Percentiles rank a stretch among this genome's conserved stretches.
Conservation (phyloP, 1,284 basidiomycete genomes). For the Rhodotorula sp. region DNA sequence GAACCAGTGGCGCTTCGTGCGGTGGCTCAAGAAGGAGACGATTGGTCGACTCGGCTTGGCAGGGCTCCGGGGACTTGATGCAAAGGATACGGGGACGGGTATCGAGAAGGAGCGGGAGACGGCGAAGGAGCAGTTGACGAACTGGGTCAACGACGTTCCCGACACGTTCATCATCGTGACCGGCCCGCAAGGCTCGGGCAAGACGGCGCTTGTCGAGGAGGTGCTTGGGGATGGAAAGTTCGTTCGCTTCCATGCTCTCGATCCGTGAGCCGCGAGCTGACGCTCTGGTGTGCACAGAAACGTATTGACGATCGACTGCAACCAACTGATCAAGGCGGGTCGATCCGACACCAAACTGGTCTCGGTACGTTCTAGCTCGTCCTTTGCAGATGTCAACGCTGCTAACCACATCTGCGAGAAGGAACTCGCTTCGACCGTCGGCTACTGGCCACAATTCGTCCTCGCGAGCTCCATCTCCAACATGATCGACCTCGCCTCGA, state of each 20-base stretch:
- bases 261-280: background rate
- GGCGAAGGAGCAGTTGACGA: constrained; percentile 65
- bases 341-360: constrained; percentile 71
- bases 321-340: constrained; percentile 65
- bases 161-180: constrained; percentile 67
- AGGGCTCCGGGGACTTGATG: background rate
- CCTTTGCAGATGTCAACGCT: background rate
- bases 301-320: constrained; percentile 75
- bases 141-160: constrained; percentile 72
- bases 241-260: no score
- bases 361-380: constrained; percentile 38
- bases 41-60: constrained; percentile 37
- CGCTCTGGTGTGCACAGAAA: constrained; percentile 55
- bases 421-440: constrained; percentile 39
- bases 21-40: constrained; percentile 47
- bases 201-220: constrained; percentile 66
- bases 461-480: constrained; percentile 67
- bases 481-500: constrained; percentile 85
- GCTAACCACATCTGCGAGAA: background rate
- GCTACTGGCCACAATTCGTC: constrained; percentile 84
- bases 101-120: constrained; percentile 52
- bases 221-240: constrained; percentile 48
- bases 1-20: constrained; percentile 30
- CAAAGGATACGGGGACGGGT: constrained; percentile 18
- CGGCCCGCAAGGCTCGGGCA: constrained; percentile 90